Conservation (phyloP, 2,329 filamentous ascomycete species). For the Diaporthe citriasiana region DNA sequence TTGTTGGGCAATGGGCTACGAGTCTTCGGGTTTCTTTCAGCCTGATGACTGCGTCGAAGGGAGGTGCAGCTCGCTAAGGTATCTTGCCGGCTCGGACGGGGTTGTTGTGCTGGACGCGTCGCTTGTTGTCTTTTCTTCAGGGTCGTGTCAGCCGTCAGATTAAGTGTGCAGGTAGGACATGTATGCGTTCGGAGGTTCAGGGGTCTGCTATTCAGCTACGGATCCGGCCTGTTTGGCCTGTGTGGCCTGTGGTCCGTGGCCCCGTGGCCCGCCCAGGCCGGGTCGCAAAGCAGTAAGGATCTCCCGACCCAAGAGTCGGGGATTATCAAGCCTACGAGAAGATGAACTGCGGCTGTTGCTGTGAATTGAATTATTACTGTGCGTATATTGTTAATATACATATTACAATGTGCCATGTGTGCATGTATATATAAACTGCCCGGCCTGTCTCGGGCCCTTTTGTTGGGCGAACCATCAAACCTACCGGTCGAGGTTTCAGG, state of each 20-base stretch:
- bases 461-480: slow-evolving; percentile 20
- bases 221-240: slow-evolving; percentile 24
- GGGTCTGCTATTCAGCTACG: slow-evolving; percentile 27
- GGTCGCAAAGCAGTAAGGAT: neutral
- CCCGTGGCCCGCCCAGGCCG: slow-evolving; percentile 34
- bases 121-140: slow-evolving; percentile 1
- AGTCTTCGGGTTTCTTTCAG: slow-evolving; percentile 4
- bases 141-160: neutral
- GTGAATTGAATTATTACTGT: slow-evolving; percentile 36
- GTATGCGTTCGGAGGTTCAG: neutral
- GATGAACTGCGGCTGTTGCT: neutral
- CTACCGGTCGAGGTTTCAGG: slow-evolving; percentile 32
- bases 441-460: slow-evolving; percentile 4
- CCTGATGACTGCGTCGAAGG: slow-evolving; percentile 25
- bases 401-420: slow-evolving; percentile 43
- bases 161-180: slow-evolving; percentile 6
- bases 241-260: slow-evolving; percentile 29
- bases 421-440: slow-evolving; percentile 1
- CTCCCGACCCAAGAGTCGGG: neutral
- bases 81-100: neutral
- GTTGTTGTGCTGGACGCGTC: neutral
- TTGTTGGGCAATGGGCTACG: slow-evolving; percentile 42
- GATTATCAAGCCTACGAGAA: neutral
- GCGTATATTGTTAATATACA: slow-evolving; percentile 40
- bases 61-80: neutral